Evolutionary conservation across 1,284 basidiomycete species (phyloP), one percentile per base, ranked within the genome.

Genomic region (Leccinum cinnamomeum): DNA sequence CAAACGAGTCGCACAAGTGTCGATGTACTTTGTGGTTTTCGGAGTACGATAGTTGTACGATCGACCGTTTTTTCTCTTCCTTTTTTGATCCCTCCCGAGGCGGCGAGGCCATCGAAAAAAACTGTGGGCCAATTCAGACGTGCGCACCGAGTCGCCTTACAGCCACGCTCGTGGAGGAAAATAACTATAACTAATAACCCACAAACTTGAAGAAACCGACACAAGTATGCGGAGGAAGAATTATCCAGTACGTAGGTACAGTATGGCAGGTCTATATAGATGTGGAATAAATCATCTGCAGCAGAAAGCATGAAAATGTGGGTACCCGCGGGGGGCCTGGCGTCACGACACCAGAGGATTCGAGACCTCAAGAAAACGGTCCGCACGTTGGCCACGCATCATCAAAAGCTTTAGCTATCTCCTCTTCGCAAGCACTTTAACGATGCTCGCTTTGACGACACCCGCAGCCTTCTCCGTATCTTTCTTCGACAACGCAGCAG

Each of bases 401-500:
- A 28, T 14, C 12, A 16, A 7, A 7, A n/a, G 11, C 7, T 70
- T 46, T 20, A 12, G 18, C 18, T 71, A 82, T 66, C 77, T 73
- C 60, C 82, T 79, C 74, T 72, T 85, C 12, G 78, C 74, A 18
- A 88, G 71, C 11, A 94, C 86, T 80, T 94, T 95, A 57, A 85
- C 79, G 46, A 94, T 79, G 41, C 89, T 89, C 30, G 82, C 81
- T 79, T 91, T 95, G 63, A 98, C 76, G 28, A 90, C 84, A 33
- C 79, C 79, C 18, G 89, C 88, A 2, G 95, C 92, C 80, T 94
- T 95, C 79, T 97, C 95, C 61, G 90, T 87, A 70, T 99, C 97
- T 79, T 96, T 97, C 81, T 83, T 90, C 30, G 86, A 88, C 67
- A 98, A 78, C 10, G 87, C 93, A 11, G 88, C 84, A 3, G 85